Base-by-base conservation (phyloP, 139 green algal species). In the Spirogloea muscicola region DNA sequence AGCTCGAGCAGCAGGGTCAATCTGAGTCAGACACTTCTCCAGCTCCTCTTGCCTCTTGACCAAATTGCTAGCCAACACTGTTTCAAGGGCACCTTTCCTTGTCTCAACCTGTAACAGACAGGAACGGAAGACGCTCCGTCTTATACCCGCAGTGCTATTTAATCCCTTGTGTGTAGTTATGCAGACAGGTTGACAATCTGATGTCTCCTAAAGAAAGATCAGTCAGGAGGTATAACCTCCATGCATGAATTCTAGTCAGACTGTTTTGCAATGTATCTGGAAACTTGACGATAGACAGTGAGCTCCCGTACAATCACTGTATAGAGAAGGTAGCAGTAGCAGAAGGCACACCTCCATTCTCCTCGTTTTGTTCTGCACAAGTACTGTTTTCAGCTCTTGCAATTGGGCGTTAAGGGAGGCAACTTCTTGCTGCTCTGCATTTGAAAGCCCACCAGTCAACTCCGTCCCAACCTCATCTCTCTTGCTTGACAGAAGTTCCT, bases 31-130 rank as follows among this genome's bases (percentile, higher is more conserved):
- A 3, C 40, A 52, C 42, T 85, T 79, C 43, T 87, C 58, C 58
- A 91, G 68, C 73, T 91, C 87, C 1, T 77, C 62, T n/a, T 59
- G 43, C 40, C 82, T 83, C 71, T 82, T 72, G 13, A 62, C 25
- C 58, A 93, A 72, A 68, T 92, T 91, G 33, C 37, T 63, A 1
- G 40, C 41, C 3, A 93, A 67, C 34, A 87, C 31, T 0, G 61
- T 64, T 34, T 87, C 75, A 49, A 90, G 10, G n/a, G 16, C 16
- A 72, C 57, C 21, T 31, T 55, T 31, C 46, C n/a, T 55, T 55
- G n/a, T n/a, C n/a, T n/a, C n/a, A n/a, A n/a, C n/a, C n/a, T n/a
- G n/a, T n/a, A n/a, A n/a, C n/a, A n/a, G n/a, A n/a, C n/a, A n/a
- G n/a, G n/a, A n/a, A n/a, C n/a, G n/a, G n/a, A n/a, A n/a, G n/a